Base-by-base conservation (phyloP, 2,329 filamentous ascomycete genomes). In the Hypocreales sp. region DNA sequence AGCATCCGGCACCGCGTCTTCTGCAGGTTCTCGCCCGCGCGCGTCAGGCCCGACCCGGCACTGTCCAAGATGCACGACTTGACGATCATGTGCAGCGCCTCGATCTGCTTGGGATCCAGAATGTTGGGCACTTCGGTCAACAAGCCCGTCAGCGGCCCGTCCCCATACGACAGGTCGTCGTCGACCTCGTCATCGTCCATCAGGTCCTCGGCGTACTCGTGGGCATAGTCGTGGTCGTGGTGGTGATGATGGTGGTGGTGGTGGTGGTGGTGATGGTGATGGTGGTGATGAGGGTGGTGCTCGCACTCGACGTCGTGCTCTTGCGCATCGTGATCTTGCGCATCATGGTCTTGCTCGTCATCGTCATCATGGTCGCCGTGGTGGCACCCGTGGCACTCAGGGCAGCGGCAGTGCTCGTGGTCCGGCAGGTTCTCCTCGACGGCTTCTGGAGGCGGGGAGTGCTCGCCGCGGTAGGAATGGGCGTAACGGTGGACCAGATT, bases 1-100 rank as follows among this genome's bases (percentile, higher is more conserved):
- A 95, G 70, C 45, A 94, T 79, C 45, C 92, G 80, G 43, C 86
- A 94, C 14, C 87, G 66, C 2, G 87, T 82, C 35, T 84, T 82
- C 50, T 94, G 84, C 54, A 93, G 74, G 45, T 87, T 92, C 45
- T 83, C 79, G 12, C 76, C 77, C 9, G 66, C 66, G 8, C 60
- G 52, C 24, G 75, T 79, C 7, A 72, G 56, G 0, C 74, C 72
- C 36, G 79, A 77, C 33, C 79, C 80, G 32, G 71, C 64, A n/a
- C 72, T 74, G 41, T 92, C 81, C 14, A 93, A 72, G 28, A 95
- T 92, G 35, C 86, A 92, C 10, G 82, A 86, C 59, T 94, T 93
- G 42, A 95, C 78, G 33, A 94, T 92, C 86, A 94, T 93, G 30
- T 92, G 87, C 28, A 95, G 58, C 5, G 90, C 86, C 51, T 95